Percentiles rank a stretch among this genome's conserved stretches.
Evolutionary conservation across 306 rosid species (phyloP).

Genomic region (Vigna unguiculata): DNA sequence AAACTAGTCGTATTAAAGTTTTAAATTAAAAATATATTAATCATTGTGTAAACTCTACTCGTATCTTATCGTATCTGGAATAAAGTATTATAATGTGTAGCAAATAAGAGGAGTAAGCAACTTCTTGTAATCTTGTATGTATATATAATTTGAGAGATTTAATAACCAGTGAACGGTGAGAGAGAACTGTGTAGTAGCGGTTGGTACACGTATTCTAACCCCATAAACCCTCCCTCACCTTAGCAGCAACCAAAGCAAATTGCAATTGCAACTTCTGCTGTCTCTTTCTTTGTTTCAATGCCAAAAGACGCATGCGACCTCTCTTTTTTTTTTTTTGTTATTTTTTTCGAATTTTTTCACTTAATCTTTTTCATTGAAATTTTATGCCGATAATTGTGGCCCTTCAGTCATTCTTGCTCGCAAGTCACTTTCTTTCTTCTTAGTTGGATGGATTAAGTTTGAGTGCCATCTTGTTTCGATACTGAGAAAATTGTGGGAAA

Average conservation of each 20-base stretch:
- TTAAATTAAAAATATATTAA: too few species aligned
- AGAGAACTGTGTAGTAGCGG: constrained; percentile 32
- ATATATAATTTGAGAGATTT: neutral
- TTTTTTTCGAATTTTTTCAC: neutral
- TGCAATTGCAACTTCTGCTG: neutral
- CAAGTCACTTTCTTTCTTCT: constrained; percentile 13
- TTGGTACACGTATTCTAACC: constrained; percentile 36
- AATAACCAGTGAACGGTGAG: neutral
- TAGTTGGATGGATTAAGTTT: constrained; percentile 38
- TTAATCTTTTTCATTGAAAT: constrained; percentile 9
- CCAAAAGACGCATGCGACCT: constrained; percentile 11
- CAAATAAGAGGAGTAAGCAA: neutral
- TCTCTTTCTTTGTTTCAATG: constrained; percentile 34
- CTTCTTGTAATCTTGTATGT: neutral
- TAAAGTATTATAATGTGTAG: too few species aligned
- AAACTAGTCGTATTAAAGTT: too few species aligned
- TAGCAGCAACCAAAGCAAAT: neutral
- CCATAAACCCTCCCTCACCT: neutral
- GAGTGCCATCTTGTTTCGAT: constrained; percentile 44
- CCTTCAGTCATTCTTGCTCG: neutral
- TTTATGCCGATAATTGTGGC: constrained; percentile 8
- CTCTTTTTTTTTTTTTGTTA: neutral
- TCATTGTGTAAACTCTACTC: too few species aligned
- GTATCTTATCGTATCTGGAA: too few species aligned
- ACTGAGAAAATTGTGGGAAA: constrained; percentile 43